Evolutionary conservation across 176 grass and related monocot species (phyloP).

Genomic region (Pontederia paniculata): DNA sequence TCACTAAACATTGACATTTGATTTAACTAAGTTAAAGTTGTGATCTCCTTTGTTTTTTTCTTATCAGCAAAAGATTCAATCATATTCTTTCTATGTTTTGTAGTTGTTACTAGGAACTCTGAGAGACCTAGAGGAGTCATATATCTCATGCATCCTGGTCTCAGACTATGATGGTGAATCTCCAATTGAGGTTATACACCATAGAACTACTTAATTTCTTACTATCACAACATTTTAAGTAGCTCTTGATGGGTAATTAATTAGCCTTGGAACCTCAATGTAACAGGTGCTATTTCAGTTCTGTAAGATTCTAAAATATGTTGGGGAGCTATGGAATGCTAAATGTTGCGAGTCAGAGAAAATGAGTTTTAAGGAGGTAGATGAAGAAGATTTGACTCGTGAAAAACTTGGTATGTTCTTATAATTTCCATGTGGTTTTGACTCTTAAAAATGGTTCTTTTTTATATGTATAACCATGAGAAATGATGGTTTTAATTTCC

Average conservation of each 20-base stretch:
- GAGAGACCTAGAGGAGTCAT: neutral
- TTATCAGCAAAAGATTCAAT: no score
- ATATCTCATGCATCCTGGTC: neutral
- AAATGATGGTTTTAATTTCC: neutral
- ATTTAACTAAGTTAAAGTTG: no score
- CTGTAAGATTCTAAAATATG: constrained; percentile 22
- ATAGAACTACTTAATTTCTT: neutral
- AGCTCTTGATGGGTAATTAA: neutral
- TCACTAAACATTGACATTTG: no score
- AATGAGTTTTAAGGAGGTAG: constrained; percentile 12
- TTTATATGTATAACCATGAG: neutral
- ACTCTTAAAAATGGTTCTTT: neutral
- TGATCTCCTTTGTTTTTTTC: no score
- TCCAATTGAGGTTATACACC: neutral
- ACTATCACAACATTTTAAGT: neutral
- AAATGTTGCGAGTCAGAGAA: neutral
- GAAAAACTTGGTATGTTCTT: constrained; percentile 27
- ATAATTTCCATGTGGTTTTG: neutral
- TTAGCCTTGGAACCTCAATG: neutral
- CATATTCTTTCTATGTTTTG: neutral
- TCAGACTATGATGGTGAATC: neutral
- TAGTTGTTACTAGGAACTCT: neutral
- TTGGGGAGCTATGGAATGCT: constrained; percentile 16
- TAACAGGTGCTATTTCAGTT: constrained; percentile 26
- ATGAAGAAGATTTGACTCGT: constrained; percentile 15